Evolutionary conservation across 768 basidiomycete species (phyloP).

Genomic region (Boletus subcaerulescens): DNA sequence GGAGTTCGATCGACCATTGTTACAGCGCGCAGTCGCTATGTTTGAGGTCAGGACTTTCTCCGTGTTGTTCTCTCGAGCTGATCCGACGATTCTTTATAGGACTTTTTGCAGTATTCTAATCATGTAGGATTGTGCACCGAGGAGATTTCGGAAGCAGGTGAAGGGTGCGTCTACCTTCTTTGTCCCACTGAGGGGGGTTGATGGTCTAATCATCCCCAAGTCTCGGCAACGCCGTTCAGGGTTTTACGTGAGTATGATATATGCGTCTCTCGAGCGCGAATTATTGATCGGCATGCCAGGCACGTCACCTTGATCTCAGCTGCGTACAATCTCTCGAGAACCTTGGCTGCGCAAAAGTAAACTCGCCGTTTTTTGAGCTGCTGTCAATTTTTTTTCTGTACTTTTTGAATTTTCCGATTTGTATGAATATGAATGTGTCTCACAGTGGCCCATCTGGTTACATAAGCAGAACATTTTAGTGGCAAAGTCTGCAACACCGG

Average conservation of each 20-base stretch:
- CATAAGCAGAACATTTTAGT: too few relatives aligned
- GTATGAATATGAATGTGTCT: too few relatives aligned
- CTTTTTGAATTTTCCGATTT: too few relatives aligned
- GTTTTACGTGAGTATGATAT: slow-evolving; percentile 67
- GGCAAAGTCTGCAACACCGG: too few relatives aligned
- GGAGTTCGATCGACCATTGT: slow-evolving; percentile 63
- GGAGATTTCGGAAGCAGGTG: slow-evolving; percentile 82
- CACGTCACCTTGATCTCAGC: slow-evolving; percentile 85
- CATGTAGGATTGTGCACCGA: slow-evolving; percentile 86
- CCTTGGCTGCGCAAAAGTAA: slow-evolving; percentile 29
- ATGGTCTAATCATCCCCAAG: slow-evolving; percentile 34
- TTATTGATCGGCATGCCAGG: slow-evolving; percentile 32
- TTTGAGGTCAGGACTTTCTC: slow-evolving; percentile 65
- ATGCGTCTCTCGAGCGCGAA: background rate
- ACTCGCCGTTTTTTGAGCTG: background rate
- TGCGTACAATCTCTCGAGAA: slow-evolving; percentile 79
- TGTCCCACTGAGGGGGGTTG: background rate
- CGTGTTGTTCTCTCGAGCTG: background rate
- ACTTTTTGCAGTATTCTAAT: slow-evolving; percentile 79
- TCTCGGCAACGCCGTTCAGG: slow-evolving; percentile 85
- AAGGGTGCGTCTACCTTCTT: slow-evolving; percentile 53
- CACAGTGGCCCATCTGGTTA: too few relatives aligned
- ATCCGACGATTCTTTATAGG: slow-evolving; percentile 36
- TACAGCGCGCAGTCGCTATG: slow-evolving; percentile 75
- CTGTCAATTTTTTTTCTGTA: too few relatives aligned